Evolutionary conservation across 2,329 filamentous ascomycete genomes (phyloP), one percentile per base, ranked within the genome.

Genomic region (Mollisiaceae sp.): DNA sequence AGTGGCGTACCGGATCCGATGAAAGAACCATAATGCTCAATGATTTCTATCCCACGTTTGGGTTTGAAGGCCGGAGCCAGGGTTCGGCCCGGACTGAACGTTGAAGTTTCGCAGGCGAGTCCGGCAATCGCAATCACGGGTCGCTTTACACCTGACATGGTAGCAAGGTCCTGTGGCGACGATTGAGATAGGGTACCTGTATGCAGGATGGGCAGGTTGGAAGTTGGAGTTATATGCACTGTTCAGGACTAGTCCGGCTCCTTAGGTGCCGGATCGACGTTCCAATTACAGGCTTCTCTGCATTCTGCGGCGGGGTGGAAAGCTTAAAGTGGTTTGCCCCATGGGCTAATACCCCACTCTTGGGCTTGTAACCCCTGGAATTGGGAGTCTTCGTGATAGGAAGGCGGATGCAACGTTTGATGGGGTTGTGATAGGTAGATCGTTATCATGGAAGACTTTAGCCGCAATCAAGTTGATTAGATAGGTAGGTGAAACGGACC

Each of bases 31-130:
- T 85, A 84, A 41, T 80, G 74, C 1, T 78, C 74, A 61, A 82
- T 76, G 38, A 83, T 78, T 61, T 82, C 79, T 8, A 71, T 59
- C 4, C 78, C 82, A 20, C 81, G 78, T 47, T 76, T 77, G 12
- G 83, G 80, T 43, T 84, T 81, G 63, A 86, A 85, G n/a, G 80
- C 83, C 0, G 78, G 72, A 1, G 81, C 80, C 0, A 75, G 70
- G 0, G 83, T 85, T 36, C 82, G 79, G 0, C 82, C 80, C 1
- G 82, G 82, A 5, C 82, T 82, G 69, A 85, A 85, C 3, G 79
- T 82, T 4, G 83, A 85, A 1, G 82, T 85, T 69, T 86, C 83
- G 71, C 82, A 84, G 36, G 83, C 82, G 2, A 86, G 77, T 20
- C 83, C 83, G 20, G 82, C 82, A 59, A 85, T 78, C 4, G 80